phyloP scores from a whole-genome alignment of 2,329 filamentous ascomycete species.

The Pseudohalonectria lignicola region DNA sequence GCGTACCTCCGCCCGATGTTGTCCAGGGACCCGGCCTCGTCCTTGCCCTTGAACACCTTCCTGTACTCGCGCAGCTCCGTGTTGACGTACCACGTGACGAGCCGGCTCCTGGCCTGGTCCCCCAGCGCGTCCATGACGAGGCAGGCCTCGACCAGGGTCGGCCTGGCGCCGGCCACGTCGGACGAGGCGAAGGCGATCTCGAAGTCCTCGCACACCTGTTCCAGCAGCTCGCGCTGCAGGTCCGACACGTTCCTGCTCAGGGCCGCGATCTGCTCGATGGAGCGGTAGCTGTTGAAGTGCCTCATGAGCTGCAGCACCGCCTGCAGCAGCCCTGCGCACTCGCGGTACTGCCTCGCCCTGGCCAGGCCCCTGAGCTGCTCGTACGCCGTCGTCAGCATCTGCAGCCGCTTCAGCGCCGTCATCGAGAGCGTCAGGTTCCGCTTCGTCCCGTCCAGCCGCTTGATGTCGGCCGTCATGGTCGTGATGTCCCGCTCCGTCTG shows the following conservation, averaged over 20 bases:
- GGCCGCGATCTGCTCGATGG: conserved; percentile 94
- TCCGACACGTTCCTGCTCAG: conserved; percentile 89
- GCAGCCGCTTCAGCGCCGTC: conserved; percentile 91
- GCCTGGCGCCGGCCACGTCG: conserved; percentile 61
- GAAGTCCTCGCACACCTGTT: conserved; percentile 99
- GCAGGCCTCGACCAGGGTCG: conserved; percentile 74
- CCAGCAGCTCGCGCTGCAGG: conserved; percentile 80
- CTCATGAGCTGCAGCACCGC: conserved; percentile 96
- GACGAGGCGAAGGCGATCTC: conserved; percentile 88
- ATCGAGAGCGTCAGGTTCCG: conserved; percentile 93
- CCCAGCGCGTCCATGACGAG: conserved; percentile 91
- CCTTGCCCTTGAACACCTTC: conserved; percentile 89
- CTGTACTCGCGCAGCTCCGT: conserved; percentile 92
- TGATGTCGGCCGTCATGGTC: conserved; percentile 98
- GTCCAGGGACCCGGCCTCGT: conserved; percentile 91
- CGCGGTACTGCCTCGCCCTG: conserved; percentile 80
- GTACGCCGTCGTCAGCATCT: conserved; percentile 99
- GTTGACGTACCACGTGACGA: conserved; percentile 97
- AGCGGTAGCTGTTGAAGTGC: conserved; percentile 96
- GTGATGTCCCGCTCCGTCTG: conserved; percentile 94
- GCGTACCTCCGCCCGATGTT: conserved; percentile 92
- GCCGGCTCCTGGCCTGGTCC: conserved; percentile 67
- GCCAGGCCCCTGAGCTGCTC: conserved; percentile 81
- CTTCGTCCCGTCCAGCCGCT: conserved; percentile 92
- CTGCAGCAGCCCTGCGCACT: conserved; percentile 87